Base-by-base conservation (phyloP, 2,329 filamentous ascomycete genomes). In the Botrytis sinoallii region DNA sequence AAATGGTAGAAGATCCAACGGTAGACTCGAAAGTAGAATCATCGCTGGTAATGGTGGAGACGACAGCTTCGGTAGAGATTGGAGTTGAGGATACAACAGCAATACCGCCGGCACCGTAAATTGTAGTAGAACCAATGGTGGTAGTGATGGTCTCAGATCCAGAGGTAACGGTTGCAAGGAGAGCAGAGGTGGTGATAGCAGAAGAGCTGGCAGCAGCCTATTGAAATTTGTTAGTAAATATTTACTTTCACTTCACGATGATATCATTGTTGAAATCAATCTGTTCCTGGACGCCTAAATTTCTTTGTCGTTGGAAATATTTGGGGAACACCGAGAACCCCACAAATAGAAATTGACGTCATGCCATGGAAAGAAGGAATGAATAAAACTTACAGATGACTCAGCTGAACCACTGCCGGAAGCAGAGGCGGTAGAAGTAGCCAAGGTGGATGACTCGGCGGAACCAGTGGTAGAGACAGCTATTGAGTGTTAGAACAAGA, bases 1-100 rank as follows among this genome's bases (percentile, higher is more conserved):
- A 79, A 66, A 79, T 76, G 57, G 79, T 80, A 52, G 78, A 78
- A 14, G 73, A 76, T 42, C 78, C 79, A 57, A 79, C 48, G 52
- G 76, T 79, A 16, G 76, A 71, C 16, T 75, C 76, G 65, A 77
- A 73, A 66, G 76, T 77, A 16, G 76, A 77, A 61, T 70, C 66
- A 29, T 70, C 79, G 10, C 72, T 75, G 64, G 76, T 79, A 32
- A 77, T 63, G 29, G 75, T 74, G 8, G 78, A 76, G 18, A 77
- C 71, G 18, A 79, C 72, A 16, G 74, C 77, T 59, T 74, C 75
- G 38, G 79, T 80, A n/a, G 79, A 79, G 70, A 80, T 75, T 52
- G 74, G 75, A 55, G 72, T 73, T 20, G 66, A 63, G 40, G 57
- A 64, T 55, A 42, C n/a, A 40, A 63, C 38, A 16, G 48, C 74